These are phyloP conservation scores for Neurospora sp. DNA, from an alignment of 495 filamentous ascomycete genomes.

Conservation along the genomic window DNA sequence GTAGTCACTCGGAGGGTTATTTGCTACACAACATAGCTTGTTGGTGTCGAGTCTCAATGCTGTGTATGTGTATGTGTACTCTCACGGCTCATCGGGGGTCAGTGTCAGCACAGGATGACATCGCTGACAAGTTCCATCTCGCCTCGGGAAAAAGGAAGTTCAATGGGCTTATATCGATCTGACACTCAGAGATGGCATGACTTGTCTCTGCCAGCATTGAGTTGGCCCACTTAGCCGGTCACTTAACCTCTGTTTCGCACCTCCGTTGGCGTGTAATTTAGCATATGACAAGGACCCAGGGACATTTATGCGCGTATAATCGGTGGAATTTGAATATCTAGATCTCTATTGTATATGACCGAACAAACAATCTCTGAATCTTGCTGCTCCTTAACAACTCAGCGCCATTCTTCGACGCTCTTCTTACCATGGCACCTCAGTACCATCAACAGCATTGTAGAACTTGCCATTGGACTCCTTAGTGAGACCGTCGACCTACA, in stretches of 20 bases:
- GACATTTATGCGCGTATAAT: not conserved
- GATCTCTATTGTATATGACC: not conserved
- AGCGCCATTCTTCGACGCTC: not conserved
- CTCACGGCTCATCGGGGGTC: not conserved
- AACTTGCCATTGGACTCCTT: not conserved
- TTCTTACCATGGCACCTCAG: not conserved
- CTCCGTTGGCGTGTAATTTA: not conserved
- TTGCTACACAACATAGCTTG: not conserved
- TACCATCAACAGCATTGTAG: not conserved
- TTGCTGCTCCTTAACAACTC: not conserved
- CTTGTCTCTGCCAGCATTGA: not conserved
- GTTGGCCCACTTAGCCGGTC: too few species aligned
- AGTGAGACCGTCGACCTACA: not conserved
- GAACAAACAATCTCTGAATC: not conserved
- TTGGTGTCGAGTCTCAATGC: not conserved
- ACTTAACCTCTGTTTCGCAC: not conserved
- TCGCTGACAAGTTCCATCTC: not conserved
- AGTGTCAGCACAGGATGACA: not conserved
- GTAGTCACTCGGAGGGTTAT: not conserved
- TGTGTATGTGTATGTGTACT: not conserved
- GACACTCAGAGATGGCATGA: not conserved
- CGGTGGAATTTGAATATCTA: not conserved
- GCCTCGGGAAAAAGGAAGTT: not conserved
- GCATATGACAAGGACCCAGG: not conserved
- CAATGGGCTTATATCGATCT: not conserved